A percentile compares a stretch with the other conserved stretches of the same genome.
Evolutionary conservation across 176 grass and related monocot species (phyloP).

Genomic region (Carex scoparia): DNA sequence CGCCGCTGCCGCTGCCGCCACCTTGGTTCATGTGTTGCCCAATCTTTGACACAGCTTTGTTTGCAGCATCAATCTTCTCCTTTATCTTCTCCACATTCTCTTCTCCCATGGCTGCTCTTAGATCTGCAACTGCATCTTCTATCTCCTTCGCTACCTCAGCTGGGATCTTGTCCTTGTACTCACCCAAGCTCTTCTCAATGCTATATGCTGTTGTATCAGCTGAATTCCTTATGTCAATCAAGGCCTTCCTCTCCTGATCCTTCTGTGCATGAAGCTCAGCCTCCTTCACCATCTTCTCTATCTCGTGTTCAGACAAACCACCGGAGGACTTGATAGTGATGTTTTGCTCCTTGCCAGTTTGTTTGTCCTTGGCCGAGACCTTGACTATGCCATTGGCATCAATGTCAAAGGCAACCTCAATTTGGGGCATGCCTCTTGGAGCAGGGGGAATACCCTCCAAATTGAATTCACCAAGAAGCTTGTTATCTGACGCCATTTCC

Average conservation of each 20-base stretch:
- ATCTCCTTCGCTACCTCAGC: conserved; percentile 63
- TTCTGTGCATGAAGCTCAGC: conserved; percentile 80
- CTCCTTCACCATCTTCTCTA: conserved; percentile 93
- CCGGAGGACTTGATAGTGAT: conserved; percentile 97
- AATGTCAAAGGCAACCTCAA: conserved; percentile 91
- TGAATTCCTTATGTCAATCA: conserved; percentile 80
- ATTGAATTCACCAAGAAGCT: conserved; percentile 93
- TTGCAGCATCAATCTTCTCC: conserved; percentile 86
- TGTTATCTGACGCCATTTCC: conserved; percentile 92
- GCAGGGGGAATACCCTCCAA: conserved; percentile 89
- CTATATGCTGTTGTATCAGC: conserved; percentile 92
- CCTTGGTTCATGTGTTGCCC: conserved; percentile 82
- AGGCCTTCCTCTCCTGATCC: conserved; percentile 80
- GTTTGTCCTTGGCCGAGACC: conserved; percentile 89
- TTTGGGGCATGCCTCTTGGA: conserved; percentile 82
- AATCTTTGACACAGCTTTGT: conserved; percentile 93
- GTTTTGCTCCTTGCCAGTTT: conserved; percentile 82
- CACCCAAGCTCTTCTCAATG: conserved; percentile 84
- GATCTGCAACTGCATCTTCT: conserved; percentile 60
- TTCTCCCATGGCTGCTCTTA: conserved; percentile 62
- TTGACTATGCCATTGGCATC: conserved; percentile 97
- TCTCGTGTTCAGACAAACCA: conserved; percentile 77
- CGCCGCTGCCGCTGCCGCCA: not conserved
- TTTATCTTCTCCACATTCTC: conserved; percentile 86
- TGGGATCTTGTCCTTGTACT: conserved; percentile 89